Conservation (phyloP, 305 asterid genomes). For the Fraxinus paxiana region DNA sequence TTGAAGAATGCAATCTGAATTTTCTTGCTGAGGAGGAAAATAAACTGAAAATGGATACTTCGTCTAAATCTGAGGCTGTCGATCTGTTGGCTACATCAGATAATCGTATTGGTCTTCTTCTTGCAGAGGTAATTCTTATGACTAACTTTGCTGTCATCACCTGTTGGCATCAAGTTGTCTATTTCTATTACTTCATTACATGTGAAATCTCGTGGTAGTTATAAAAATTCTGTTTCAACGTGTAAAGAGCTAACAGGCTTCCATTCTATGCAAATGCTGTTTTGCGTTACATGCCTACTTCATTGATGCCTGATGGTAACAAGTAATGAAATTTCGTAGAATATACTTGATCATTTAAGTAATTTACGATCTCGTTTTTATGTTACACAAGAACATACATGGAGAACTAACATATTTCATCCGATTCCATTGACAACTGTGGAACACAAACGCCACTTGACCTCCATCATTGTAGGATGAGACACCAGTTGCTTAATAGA, state of each 20-base stretch:
- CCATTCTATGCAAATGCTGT: not conserved
- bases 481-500: not conserved
- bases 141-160: constrained; percentile 1
- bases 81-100: constrained; percentile 45
- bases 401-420: not conserved
- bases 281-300: not conserved
- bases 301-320: not conserved
- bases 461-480: not conserved
- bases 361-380: not conserved
- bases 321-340: not conserved
- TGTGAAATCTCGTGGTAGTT: not conserved
- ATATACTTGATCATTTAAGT: not conserved
- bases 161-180: not conserved
- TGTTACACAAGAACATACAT: not conserved
- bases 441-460: not conserved
- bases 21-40: constrained; percentile 44
- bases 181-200: not conserved
- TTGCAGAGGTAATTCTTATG: constrained; percentile 47
- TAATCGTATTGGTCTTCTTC: constrained; percentile 45
- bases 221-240: not conserved
- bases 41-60: constrained; percentile 37
- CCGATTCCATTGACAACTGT: not conserved
- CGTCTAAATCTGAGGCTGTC: constrained; percentile 43
- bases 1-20: constrained; percentile 49
- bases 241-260: not conserved